Evolutionary conservation across 2,329 filamentous ascomycete species (phyloP).

Genomic region (Hymenoscyphus repandus): DNA sequence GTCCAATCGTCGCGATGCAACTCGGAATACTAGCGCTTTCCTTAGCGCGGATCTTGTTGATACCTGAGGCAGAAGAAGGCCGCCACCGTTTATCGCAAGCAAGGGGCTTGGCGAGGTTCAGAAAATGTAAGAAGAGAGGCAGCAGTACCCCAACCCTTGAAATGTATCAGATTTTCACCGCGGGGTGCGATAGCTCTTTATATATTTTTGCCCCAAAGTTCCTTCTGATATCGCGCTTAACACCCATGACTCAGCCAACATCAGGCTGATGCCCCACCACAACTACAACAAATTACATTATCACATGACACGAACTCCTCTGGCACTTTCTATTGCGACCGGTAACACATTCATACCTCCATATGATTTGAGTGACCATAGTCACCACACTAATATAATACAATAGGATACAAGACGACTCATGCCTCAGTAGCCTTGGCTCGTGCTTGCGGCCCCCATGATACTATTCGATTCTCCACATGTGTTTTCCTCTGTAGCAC

Average conservation of each 20-base stretch:
- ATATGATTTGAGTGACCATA: too few relatives aligned
- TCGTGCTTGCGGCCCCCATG: constrained; percentile 17
- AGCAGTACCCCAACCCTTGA: background rate
- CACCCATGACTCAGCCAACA: constrained; percentile 23
- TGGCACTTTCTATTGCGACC: constrained; percentile 17
- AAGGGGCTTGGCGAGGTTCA: background rate
- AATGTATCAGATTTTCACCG: constrained; percentile 10
- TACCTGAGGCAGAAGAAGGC: too few relatives aligned
- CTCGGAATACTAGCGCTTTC: background rate
- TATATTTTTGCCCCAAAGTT: constrained; percentile 22
- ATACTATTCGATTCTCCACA: constrained; percentile 36
- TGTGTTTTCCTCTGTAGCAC: constrained; percentile 59
- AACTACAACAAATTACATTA: constrained; percentile 3
- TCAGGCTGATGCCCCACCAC: constrained; percentile 8
- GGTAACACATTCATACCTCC: constrained; percentile 11
- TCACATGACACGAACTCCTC: too few relatives aligned
- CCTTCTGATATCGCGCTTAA: constrained; percentile 19
- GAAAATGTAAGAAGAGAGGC: background rate
- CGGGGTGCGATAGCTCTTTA: constrained; percentile 19
- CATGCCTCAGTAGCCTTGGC: background rate
- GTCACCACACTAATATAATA: background rate
- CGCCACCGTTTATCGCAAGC: too few relatives aligned
- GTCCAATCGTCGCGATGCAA: background rate
- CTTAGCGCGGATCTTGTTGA: background rate
- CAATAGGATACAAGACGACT: background rate